Evolutionary conservation across 192 early-diverging fungal genomes (phyloP).

Genomic region (Dissophora globulifera): DNA sequence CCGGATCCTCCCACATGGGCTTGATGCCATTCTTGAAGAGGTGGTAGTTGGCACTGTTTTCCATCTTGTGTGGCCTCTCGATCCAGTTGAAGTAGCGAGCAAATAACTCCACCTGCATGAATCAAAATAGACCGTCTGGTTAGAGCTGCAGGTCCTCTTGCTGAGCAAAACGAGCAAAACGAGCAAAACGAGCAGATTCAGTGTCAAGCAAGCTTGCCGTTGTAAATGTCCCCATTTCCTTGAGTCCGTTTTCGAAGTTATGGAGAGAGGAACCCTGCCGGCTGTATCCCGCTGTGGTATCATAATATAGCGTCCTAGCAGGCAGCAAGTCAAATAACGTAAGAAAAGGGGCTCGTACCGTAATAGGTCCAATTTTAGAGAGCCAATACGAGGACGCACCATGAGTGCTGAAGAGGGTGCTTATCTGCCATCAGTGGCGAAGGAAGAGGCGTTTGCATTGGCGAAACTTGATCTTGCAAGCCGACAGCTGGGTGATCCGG

Average conservation of each 20-base stretch:
- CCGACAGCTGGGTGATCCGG: not conserved
- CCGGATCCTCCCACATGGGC: conserved; percentile 61
- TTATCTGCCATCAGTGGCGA: conserved; percentile 2
- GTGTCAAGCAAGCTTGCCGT: conserved; percentile 20
- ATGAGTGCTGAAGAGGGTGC: conserved; percentile 56
- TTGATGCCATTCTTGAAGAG: conserved; percentile 59
- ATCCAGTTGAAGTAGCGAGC: conserved; percentile 60
- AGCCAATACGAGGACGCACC: conserved; percentile 28
- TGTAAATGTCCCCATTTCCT: conserved; percentile 28
- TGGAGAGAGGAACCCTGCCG: conserved; percentile 27
- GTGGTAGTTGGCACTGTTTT: conserved; percentile 54
- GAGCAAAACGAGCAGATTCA: too few relatives aligned
- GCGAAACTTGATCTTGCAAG: conserved; percentile 9
- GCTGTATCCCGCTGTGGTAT: conserved; percentile 22
- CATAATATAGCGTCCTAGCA: conserved; percentile 44
- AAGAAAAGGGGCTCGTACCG: too few relatives aligned
- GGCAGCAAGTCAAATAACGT: not conserved
- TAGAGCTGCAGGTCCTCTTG: too few relatives aligned
- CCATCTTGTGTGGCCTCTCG: conserved; percentile 53
- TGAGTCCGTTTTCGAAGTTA: conserved; percentile 28
- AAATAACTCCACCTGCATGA: conserved; percentile 49
- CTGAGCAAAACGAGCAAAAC: too few relatives aligned
- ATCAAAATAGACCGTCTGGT: too few relatives aligned
- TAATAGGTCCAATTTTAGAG: too few relatives aligned
- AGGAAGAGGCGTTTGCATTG: not conserved